Conservation (phyloP, 1,284 basidiomycete species). For the Tetrapyrgos nigripes region DNA sequence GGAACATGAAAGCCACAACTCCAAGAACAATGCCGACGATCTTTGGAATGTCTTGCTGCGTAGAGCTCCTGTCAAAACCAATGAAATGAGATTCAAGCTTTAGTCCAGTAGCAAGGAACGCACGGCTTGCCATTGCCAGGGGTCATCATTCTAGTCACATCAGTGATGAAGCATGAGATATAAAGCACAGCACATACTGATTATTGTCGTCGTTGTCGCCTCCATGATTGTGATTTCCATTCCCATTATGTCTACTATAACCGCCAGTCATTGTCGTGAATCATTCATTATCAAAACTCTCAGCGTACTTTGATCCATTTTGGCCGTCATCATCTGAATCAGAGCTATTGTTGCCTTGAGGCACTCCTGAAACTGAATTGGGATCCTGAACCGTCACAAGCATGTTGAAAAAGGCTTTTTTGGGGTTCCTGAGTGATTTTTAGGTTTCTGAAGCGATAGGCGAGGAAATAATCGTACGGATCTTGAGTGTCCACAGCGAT, state of each 20-base stretch:
- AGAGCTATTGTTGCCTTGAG: too few relatives aligned
- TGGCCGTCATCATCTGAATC: too few relatives aligned
- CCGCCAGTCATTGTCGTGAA: not conserved
- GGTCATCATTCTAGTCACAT: not conserved
- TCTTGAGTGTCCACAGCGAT: slow-evolving; percentile 2
- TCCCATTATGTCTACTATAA: not conserved
- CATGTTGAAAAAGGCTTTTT: not conserved
- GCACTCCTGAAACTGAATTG: not conserved
- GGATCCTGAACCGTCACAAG: not conserved
- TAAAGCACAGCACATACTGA: not conserved
- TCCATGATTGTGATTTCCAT: not conserved
- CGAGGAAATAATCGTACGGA: not conserved
- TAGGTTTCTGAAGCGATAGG: too few relatives aligned
- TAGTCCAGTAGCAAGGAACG: not conserved
- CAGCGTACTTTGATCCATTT: too few relatives aligned
- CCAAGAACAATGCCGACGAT: slow-evolving; percentile 8
- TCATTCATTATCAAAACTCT: too few relatives aligned
- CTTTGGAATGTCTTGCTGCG: not conserved
- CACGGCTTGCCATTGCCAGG: not conserved
- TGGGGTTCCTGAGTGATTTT: too few relatives aligned
- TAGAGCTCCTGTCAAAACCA: too few relatives aligned
- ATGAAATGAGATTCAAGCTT: not conserved
- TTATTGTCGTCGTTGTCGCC: not conserved
- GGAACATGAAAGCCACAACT: not conserved
- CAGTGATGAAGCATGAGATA: too few relatives aligned